Percentiles rank a stretch among this genome's conserved stretches.
Conservation (phyloP, 164 flowering plant species). For the Magnolia changhungtana region DNA sequence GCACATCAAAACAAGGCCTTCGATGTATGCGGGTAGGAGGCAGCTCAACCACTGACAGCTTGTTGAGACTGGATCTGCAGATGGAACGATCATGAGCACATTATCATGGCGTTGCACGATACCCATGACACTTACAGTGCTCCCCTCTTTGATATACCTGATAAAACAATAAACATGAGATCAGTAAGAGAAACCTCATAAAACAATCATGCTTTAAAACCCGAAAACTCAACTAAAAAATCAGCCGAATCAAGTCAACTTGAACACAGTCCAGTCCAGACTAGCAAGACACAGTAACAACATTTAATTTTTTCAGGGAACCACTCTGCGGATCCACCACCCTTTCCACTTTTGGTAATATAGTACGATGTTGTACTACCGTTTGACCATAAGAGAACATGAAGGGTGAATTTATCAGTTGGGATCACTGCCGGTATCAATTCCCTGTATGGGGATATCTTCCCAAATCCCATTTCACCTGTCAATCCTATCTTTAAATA, state of each 20-base stretch:
- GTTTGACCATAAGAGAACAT: background rate
- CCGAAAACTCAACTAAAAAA: background rate
- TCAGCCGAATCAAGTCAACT: too few species aligned
- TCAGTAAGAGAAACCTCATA: background rate
- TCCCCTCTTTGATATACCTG: constrained; percentile 95
- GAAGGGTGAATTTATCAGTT: background rate
- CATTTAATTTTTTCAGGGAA: too few species aligned
- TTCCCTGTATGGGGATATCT: background rate
- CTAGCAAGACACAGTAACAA: too few species aligned
- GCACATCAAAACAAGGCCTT: constrained; percentile 74
- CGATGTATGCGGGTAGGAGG: constrained; percentile 71
- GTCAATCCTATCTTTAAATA: background rate
- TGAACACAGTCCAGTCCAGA: too few species aligned
- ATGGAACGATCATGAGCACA: constrained; percentile 83
- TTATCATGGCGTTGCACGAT: constrained; percentile 79
- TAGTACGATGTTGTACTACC: background rate
- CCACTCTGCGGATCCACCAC: background rate
- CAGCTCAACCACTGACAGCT: constrained; percentile 80
- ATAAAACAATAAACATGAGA: background rate
- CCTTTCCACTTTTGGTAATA: background rate
- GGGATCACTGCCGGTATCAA: background rate
- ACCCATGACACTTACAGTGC: constrained; percentile 93
- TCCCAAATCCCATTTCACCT: too few species aligned
- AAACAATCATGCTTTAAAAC: background rate
- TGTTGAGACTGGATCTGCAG: constrained; percentile 66